These are phyloP conservation scores for Globisporangium spiculum DNA, from an alignment of 352 stramenopile genomes.

Conservation along the genomic window DNA sequence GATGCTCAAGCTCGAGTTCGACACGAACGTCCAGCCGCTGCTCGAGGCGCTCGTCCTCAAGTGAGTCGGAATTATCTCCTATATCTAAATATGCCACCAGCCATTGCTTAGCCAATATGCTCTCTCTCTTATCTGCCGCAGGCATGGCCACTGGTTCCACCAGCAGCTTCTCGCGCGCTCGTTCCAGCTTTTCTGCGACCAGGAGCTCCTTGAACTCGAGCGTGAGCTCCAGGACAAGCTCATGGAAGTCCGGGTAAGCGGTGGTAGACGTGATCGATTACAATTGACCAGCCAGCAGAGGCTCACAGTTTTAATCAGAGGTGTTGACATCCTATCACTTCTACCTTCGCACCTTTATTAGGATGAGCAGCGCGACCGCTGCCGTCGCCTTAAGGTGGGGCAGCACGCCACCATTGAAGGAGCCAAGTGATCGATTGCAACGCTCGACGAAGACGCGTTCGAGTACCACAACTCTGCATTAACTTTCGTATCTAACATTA, in stretches of 20 bases:
- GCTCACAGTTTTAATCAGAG: neutral
- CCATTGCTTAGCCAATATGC: too few relatives aligned
- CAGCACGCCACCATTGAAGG: conserved; percentile 10
- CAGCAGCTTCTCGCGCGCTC: conserved; percentile 51
- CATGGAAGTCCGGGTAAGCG: conserved; percentile 28
- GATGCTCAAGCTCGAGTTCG: conserved; percentile 35
- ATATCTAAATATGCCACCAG: too few relatives aligned
- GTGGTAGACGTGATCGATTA: neutral
- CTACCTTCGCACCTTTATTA: conserved; percentile 7
- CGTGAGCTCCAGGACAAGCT: conserved; percentile 54
- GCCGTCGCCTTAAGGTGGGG: conserved; percentile 8
- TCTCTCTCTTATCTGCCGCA: conserved; percentile 8
- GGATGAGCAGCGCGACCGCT: conserved; percentile 29
- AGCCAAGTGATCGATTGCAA: neutral
- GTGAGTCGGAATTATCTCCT: conserved; percentile 21
- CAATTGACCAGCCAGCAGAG: neutral
- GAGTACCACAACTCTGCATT: neutral
- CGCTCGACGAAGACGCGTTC: neutral
- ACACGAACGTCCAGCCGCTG: conserved; percentile 46
- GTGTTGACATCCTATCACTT: neutral
- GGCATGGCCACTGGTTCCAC: conserved; percentile 67
- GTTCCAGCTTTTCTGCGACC: conserved; percentile 40
- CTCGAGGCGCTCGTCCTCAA: conserved; percentile 52
- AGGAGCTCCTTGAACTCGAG: conserved; percentile 45
- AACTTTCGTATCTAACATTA: neutral